Evolutionary conservation across 768 basidiomycete species (phyloP), one percentile per base, ranked within the genome.

Genomic region (Xerocomus spinulosus): DNA sequence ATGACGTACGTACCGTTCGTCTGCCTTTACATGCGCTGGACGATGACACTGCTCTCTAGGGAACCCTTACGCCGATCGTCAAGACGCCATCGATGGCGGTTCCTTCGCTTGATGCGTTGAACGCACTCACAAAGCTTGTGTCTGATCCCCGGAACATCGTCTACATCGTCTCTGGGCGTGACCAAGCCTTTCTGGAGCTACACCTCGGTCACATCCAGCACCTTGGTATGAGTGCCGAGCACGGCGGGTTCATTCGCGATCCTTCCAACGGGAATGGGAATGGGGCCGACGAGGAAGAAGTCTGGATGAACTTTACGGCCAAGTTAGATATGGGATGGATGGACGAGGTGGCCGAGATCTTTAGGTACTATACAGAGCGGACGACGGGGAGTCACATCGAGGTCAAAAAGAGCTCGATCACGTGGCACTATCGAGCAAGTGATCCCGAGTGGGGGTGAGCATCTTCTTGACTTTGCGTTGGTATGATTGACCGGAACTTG

Each of bases 371-470:
- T 70, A 95, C 92, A 15, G 93, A 95, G 80, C 75, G 95, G 43
- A 99, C 95, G 57, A 91, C 92, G 29, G 95, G 95, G n/a, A 87
- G 88, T 55, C 86, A 88, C 59, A 92, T 98, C 51, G 95, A 99
- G 76, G 74, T 86, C 67, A 99, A 99, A 81, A 94, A 94, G 78
- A 92, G 90, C 60, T 87, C 87, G 50, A 89, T 99, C 65, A 97
- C 94, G 35, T 98, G 95, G 95, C 95, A 99, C 70, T 97, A 96
- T 70, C 80, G 95, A 37, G 79, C 82, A 49, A 79, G 78, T 26
- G 95, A 99, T 69, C 95, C 95, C 0, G 92, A 95, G 70, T 99
- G 93, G 83, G 94, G 94, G 83, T 87, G 64, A 61, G 86, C 78
- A 3, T 9, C 24, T 44, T 3, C 42, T 26, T 29, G 35, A 8